These are phyloP conservation scores for Rhodomyrtus tomentosa DNA, from an alignment of 345 rosid genomes.

Conservation along the genomic window DNA sequence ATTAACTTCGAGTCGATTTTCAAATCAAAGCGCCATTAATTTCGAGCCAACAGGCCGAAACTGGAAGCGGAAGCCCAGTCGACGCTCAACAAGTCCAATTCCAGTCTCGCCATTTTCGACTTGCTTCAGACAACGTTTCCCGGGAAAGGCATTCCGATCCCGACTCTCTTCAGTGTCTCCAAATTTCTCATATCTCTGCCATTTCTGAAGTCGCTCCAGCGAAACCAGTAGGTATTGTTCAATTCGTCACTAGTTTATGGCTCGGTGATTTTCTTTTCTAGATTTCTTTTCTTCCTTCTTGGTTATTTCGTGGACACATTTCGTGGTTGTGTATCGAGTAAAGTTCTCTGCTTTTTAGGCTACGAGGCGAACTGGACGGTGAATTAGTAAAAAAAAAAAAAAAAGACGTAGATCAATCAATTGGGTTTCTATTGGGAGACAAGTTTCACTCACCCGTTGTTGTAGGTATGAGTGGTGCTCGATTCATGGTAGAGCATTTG, in stretches of 20 bases:
- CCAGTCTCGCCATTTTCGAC: background rate
- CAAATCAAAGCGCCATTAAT: too few species aligned
- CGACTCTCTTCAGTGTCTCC: background rate
- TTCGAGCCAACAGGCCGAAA: background rate
- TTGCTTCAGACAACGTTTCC: background rate
- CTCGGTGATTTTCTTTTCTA: background rate
- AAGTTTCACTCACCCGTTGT: background rate
- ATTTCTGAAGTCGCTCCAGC: background rate
- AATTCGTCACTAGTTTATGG: background rate
- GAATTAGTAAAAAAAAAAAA: background rate
- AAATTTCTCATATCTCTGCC: background rate
- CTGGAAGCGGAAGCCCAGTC: background rate
- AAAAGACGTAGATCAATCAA: background rate
- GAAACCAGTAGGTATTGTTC: background rate
- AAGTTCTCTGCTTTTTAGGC: background rate
- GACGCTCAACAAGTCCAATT: background rate
- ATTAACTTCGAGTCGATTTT: background rate
- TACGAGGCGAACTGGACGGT: background rate
- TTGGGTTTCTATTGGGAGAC: background rate
- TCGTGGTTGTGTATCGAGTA: background rate
- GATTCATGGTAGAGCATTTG: background rate
- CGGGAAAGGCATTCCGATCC: background rate
- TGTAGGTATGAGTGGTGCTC: background rate
- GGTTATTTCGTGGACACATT: background rate
- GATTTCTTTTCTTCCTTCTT: background rate